These are phyloP conservation scores for Penicillium odoratum DNA, from an alignment of 495 filamentous ascomycete species.

Conservation along the genomic window DNA sequence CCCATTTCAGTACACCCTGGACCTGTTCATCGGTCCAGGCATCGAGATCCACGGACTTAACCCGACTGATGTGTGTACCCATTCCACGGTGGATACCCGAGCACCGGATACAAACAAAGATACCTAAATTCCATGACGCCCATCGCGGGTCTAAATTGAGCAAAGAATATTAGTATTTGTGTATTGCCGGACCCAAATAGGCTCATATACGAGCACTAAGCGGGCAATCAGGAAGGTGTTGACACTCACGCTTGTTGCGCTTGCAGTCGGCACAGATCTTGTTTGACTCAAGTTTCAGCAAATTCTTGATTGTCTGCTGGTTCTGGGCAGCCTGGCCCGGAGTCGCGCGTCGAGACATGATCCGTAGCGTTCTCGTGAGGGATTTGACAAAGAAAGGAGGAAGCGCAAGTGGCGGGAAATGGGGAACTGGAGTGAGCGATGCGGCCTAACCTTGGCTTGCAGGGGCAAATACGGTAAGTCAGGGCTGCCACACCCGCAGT, in stretches of 20 bases:
- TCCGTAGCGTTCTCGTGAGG: constrained; percentile 13
- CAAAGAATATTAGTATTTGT: constrained; percentile 8
- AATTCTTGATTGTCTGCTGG: constrained; percentile 82
- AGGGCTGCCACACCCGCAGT: constrained; percentile 25
- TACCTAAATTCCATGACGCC: constrained; percentile 95
- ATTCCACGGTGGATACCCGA: constrained; percentile 98
- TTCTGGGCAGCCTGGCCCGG: constrained; percentile 88
- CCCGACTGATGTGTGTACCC: constrained; percentile 97
- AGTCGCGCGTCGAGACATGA: constrained; percentile 83
- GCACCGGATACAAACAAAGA: constrained; percentile 97
- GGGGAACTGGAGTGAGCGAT: constrained; percentile 5
- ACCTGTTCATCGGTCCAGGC: constrained; percentile 98
- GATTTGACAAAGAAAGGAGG: constrained; percentile 15
- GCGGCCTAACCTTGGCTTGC: constrained; percentile 22
- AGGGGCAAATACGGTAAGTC: constrained; percentile 21
- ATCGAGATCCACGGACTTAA: constrained; percentile 97
- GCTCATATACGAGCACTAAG: constrained; percentile 5
- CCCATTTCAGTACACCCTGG: constrained; percentile 88
- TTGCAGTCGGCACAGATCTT: constrained; percentile 99
- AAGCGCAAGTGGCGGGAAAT: constrained; percentile 25
- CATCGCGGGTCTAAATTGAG: constrained; percentile 79
- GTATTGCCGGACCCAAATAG: neutral
- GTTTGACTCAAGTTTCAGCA: constrained; percentile 90
- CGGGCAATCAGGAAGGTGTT: constrained; percentile 18
- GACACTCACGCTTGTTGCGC: constrained; percentile 84